A percentile compares a stretch with the other conserved stretches of the same genome.
These are phyloP conservation scores for Ascobolus immersus DNA, from an alignment of 495 filamentous ascomycete genomes.

Conservation along the genomic window DNA sequence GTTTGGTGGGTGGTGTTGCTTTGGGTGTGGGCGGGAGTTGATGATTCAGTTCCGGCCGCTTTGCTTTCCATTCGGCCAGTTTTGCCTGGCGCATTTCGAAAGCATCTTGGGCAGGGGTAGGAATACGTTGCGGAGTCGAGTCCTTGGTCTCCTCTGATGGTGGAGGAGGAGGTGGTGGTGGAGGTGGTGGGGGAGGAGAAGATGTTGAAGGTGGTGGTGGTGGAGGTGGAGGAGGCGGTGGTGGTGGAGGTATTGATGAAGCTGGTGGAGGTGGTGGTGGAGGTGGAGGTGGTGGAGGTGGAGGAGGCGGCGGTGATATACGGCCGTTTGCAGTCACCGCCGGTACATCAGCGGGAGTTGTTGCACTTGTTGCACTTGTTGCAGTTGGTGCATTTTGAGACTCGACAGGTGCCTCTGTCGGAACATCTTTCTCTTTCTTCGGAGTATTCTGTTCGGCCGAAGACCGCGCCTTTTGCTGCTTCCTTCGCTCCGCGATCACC, in stretches of 20 bases:
- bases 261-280: conserved; percentile 7
- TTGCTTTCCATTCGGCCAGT: too few relatives aligned
- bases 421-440: conserved; percentile 16
- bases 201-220: conserved; percentile 3
- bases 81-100: too few relatives aligned
- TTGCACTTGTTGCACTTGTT: background rate
- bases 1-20: conserved; percentile 12
- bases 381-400: background rate
- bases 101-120: too few relatives aligned
- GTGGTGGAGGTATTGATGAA: conserved; percentile 5
- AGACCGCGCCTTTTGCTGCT: too few relatives aligned
- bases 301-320: too few relatives aligned
- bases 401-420: background rate
- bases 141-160: too few relatives aligned
- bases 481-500: conserved; percentile 25
- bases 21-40: conserved; percentile 16
- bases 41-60: too few relatives aligned
- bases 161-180: conserved; percentile 10
- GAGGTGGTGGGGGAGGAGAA: conserved; percentile 8
- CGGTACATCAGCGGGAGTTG: too few relatives aligned
- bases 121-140: too few relatives aligned
- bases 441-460: conserved; percentile 15
- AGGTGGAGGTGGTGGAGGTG: too few relatives aligned
- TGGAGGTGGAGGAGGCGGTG: too few relatives aligned
- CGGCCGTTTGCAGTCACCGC: too few relatives aligned